Conservation (phyloP, 148 eudicot genomes). For the Rhododendron henanense region DNA sequence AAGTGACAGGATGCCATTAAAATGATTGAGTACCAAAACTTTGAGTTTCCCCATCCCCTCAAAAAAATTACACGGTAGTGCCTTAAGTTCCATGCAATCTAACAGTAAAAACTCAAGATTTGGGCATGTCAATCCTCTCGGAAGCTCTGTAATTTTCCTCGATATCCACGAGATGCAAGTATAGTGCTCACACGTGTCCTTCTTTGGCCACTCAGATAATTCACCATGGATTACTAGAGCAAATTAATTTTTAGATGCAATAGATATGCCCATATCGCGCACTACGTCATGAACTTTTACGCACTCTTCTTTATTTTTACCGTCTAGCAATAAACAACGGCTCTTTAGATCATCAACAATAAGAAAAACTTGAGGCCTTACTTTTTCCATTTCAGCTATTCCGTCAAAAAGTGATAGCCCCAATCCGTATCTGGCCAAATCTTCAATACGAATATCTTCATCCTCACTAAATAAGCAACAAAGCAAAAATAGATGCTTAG, state of each 20-base stretch:
- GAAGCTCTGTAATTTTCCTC: too few species aligned
- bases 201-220: constrained; percentile 28
- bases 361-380: constrained; percentile 26
- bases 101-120: too few species aligned
- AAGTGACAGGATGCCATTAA: too few species aligned
- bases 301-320: background rate
- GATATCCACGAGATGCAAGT: constrained; percentile 27
- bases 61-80: too few species aligned
- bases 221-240: constrained; percentile 12
- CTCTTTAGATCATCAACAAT: constrained; percentile 28
- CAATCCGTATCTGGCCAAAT: constrained; percentile 28
- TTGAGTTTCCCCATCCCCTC: constrained; percentile 11
- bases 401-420: constrained; percentile 34
- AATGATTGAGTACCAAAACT: background rate
- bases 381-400: constrained; percentile 21
- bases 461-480: constrained; percentile 46
- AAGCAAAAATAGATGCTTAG: constrained; percentile 23
- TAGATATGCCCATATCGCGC: too few species aligned
- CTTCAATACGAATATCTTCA: constrained; percentile 29
- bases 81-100: too few species aligned
- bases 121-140: too few species aligned
- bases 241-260: too few species aligned
- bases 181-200: constrained; percentile 8
- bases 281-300: background rate
- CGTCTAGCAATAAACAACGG: constrained; percentile 23